Percentiles rank a stretch among this genome's conserved stretches.
These are phyloP conservation scores for Bolboschoenus planiculmis DNA, from an alignment of 176 grass and related monocot genomes.

Conservation along the genomic window DNA sequence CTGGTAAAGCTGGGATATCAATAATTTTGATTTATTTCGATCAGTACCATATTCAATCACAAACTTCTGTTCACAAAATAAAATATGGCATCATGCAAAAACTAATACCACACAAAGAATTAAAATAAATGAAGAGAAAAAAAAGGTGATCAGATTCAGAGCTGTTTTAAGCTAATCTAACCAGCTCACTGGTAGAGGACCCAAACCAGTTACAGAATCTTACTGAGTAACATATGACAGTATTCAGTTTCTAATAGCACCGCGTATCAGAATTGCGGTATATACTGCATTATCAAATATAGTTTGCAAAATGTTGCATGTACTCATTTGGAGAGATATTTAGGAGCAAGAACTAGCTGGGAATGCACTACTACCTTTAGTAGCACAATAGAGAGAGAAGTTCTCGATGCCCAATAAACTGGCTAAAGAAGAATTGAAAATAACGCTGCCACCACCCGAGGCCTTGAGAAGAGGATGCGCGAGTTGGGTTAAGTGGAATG, in stretches of 20 bases:
- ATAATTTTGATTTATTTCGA: background rate
- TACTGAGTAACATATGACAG: background rate
- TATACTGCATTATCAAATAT: background rate
- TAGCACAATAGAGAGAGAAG: background rate
- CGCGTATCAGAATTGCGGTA: background rate
- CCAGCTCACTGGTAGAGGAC: background rate
- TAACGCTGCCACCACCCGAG: slow-evolving; percentile 10
- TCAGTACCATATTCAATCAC: background rate
- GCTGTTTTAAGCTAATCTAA: background rate
- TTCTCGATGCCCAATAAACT: background rate
- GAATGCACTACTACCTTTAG: slow-evolving; percentile 18
- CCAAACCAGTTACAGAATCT: background rate
- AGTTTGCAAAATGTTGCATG: background rate
- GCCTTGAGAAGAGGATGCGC: slow-evolving; percentile 31
- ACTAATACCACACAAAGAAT: background rate
- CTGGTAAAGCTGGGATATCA: background rate
- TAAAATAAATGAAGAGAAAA: background rate
- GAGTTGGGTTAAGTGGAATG: slow-evolving; percentile 32
- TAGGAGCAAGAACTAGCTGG: background rate
- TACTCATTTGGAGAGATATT: background rate
- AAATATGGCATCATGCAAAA: background rate
- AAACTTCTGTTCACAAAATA: background rate
- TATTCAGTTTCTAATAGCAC: background rate
- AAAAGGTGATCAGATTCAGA: background rate
- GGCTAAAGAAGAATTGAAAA: slow-evolving; percentile 26